A percentile compares a stretch with the other conserved stretches of the same genome.
phyloP scores from a whole-genome alignment of 2,329 filamentous ascomycete genomes.

The Cladobotryum protrusum region DNA sequence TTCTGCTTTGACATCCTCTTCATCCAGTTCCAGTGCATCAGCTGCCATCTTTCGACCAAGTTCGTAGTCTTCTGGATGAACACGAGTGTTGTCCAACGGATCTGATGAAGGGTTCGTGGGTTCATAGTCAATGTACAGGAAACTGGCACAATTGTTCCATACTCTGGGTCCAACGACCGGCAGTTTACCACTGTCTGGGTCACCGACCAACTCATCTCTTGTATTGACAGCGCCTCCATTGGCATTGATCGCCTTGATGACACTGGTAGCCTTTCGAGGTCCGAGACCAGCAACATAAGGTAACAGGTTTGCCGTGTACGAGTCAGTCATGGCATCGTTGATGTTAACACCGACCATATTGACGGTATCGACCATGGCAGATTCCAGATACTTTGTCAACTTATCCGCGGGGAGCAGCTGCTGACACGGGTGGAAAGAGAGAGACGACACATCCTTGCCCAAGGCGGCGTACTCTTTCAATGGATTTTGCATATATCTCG shows the following conservation, averaged over 20 bases:
- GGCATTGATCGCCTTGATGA: conserved; percentile 71
- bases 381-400: conserved; percentile 78
- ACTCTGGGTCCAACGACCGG: conserved; percentile 83
- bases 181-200: conserved; percentile 70
- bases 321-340: conserved; percentile 79
- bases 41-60: conserved; percentile 97
- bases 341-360: conserved; percentile 95
- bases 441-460: conserved; percentile 77
- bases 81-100: conserved; percentile 91
- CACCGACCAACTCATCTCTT: conserved; percentile 81
- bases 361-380: conserved; percentile 97
- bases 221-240: conserved; percentile 83
- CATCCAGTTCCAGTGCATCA: conserved; percentile 90
- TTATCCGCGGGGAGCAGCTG: conserved; percentile 84
- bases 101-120: conserved; percentile 75
- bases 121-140: conserved; percentile 85
- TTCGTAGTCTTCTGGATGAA: conserved; percentile 97
- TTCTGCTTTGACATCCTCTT: conserved; percentile 95
- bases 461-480: conserved; percentile 94
- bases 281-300: conserved; percentile 89
- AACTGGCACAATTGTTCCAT: conserved; percentile 96
- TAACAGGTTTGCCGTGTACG: conserved; percentile 78
- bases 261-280: conserved; percentile 78
- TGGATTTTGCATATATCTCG: conserved; percentile 88
- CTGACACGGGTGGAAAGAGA: conserved; percentile 86